These are phyloP conservation scores for Metschnikowia rubicola DNA, from an alignment of 805 yeast genomes.

Conservation along the genomic window DNA sequence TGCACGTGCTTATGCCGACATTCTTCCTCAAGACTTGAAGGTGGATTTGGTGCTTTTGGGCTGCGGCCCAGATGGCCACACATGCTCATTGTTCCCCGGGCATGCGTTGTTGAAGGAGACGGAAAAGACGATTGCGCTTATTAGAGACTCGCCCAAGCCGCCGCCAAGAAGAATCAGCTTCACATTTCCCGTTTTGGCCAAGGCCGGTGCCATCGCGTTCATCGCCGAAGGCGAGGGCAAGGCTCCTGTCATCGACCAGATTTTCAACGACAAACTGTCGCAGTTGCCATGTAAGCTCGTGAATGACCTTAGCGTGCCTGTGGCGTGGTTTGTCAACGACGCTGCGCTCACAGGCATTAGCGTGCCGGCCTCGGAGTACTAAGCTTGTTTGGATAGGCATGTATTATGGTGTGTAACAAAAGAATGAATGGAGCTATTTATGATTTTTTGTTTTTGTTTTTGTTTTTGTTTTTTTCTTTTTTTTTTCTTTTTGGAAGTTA, in stretches of 20 bases:
- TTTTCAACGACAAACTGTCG: slow-evolving; percentile 52
- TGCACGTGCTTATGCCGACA: slow-evolving; percentile 59
- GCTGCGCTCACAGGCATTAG: slow-evolving; percentile 69
- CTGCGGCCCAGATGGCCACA: slow-evolving; percentile 95
- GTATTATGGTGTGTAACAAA: neutral
- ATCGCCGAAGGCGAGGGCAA: slow-evolving; percentile 90
- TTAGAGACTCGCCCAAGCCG: slow-evolving; percentile 87
- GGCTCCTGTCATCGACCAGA: slow-evolving; percentile 64
- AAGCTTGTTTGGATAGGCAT: neutral
- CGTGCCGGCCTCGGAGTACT: slow-evolving; percentile 38
- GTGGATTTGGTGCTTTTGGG: slow-evolving; percentile 77
- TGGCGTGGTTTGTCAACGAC: slow-evolving; percentile 80
- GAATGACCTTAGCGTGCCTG: slow-evolving; percentile 53
- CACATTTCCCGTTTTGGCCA: slow-evolving; percentile 71
- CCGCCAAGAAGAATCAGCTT: slow-evolving; percentile 90
- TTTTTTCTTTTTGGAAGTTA: no score
- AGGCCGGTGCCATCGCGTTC: slow-evolving; percentile 59
- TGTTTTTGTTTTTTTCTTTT: no score
- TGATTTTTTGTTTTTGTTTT: no score
- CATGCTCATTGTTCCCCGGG: slow-evolving; percentile 89
- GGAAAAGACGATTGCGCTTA: slow-evolving; percentile 51
- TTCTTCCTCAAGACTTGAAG: slow-evolving; percentile 45
- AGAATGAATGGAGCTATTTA: neutral
- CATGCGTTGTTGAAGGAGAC: slow-evolving; percentile 63
- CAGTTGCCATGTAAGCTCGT: slow-evolving; percentile 73